Evolutionary conservation across 305 asterid species (phyloP), one percentile per base, ranked within the genome.

Genomic region (Fraxinus xanthoxyloides): DNA sequence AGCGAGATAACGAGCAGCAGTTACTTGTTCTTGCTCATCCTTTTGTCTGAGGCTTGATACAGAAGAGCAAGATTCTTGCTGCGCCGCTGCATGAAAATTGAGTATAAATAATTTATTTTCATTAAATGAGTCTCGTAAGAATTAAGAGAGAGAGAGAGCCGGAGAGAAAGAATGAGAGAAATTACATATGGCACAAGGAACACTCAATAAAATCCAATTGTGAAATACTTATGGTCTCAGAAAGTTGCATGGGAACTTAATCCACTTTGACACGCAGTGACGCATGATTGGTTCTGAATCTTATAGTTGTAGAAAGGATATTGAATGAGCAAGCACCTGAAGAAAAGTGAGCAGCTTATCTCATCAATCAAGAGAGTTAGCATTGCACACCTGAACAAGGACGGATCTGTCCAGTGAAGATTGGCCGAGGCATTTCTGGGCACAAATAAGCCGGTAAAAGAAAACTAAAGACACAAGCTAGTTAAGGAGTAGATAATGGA

Each of bases 1-100:
- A 48, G 83, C 40, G 23, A 74, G 77, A 74, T 74, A 83, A 30
- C 83, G 80, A 26, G 80, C 85, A 61, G 79, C 80, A 65, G 80
- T 73, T 31, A 43, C 83, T 79, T 83, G 83, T 15, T 78, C 85
- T 74, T 78, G 82, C 77, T 83, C 83, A 8, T 83, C 85, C 82
- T 59, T 83, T 23, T 46, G 23, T 12, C 70, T 65, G 15, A 21
- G 77, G 59, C 56, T 82, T 61, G 80, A 72, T n/a, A 56, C 28
- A 12, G 79, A 82, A 38, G 76, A 73, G 34, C 26, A 40, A 59
- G 8, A 12, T 9, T 65, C 21, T 65, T 65, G 73, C 73, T 3
- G 73, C 7, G 36, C 73, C 8, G 3, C 73, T 65, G 32, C 73
- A 65, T 9, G 73, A 65, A 9, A 65, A 28, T 17, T 26, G 35